Conservation (phyloP, 768 basidiomycete genomes). For the Lactarius sp. region DNA sequence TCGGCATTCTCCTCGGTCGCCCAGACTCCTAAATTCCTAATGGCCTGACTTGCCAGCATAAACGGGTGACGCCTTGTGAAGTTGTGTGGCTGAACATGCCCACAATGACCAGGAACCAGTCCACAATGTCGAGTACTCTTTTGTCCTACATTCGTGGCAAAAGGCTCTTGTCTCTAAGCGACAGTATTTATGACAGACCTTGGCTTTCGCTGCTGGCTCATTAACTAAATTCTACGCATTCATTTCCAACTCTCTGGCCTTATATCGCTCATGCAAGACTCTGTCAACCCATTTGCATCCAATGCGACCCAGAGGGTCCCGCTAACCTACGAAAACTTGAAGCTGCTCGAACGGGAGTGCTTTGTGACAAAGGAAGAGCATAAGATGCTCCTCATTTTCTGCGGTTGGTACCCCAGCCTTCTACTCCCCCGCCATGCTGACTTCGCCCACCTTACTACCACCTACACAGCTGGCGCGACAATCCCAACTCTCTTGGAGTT, state of each 20-base stretch:
- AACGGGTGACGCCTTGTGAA: too few relatives aligned
- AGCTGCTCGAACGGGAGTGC: constrained; percentile 4
- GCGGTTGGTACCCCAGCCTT: not conserved
- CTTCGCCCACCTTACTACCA: not conserved
- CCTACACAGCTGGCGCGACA: not conserved
- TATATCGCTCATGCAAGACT: not conserved
- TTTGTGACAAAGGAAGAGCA: not conserved
- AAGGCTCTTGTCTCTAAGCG: too few relatives aligned
- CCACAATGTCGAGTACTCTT: too few relatives aligned
- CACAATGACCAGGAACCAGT: too few relatives aligned
- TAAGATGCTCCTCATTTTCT: not conserved
- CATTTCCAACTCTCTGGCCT: not conserved
- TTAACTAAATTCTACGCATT: not conserved
- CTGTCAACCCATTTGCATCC: not conserved
- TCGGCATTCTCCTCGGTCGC: too few relatives aligned
- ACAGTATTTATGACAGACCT: too few relatives aligned
- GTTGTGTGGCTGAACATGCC: too few relatives aligned
- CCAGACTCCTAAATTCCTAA: too few relatives aligned
- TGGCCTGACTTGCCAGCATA: too few relatives aligned
- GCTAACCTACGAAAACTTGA: constrained; percentile 3
- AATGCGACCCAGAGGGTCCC: not conserved
- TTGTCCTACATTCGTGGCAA: too few relatives aligned
- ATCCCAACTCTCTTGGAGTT: not conserved
- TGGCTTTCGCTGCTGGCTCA: not conserved
- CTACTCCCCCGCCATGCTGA: not conserved